These are phyloP conservation scores for Acorus gramineus DNA, from an alignment of 106 monocot species.

Conservation along the genomic window DNA sequence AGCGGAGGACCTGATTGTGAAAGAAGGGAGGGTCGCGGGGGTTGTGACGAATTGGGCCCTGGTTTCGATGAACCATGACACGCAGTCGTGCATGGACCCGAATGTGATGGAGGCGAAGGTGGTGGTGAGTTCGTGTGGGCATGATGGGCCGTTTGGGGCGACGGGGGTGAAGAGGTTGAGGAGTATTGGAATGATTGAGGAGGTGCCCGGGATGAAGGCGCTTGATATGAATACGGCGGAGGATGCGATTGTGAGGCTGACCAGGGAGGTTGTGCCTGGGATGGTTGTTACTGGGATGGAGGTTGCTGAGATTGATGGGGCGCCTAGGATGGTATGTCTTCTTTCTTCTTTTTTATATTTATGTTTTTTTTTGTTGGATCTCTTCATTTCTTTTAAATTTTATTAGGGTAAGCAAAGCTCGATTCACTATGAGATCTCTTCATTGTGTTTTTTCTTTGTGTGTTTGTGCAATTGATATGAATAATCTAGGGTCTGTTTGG, in stretches of 20 bases:
- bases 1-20: constrained; percentile 87
- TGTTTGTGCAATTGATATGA: too few species aligned
- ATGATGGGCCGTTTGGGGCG: constrained; percentile 91
- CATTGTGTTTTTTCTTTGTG: background rate
- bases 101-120: constrained; percentile 95
- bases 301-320: constrained; percentile 95
- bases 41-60: constrained; percentile 97
- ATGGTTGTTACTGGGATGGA: constrained; percentile 99
- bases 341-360: background rate
- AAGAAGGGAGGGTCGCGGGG: constrained; percentile 63
- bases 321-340: constrained; percentile 64
- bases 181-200: constrained; percentile 74
- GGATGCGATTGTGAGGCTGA: constrained; percentile 80
- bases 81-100: constrained; percentile 93
- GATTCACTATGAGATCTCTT: background rate
- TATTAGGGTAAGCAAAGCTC: too few species aligned
- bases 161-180: constrained; percentile 85
- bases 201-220: constrained; percentile 86
- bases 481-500: too few species aligned
- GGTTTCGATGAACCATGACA: constrained; percentile 97
- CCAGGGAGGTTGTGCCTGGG: constrained; percentile 84
- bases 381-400: background rate
- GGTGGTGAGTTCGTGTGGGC: constrained; percentile 90
- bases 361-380: background rate
- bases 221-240: constrained; percentile 95